phyloP scores from a whole-genome alignment of 192 early-diverging fungal species.

The Allomyces macrogynus region DNA sequence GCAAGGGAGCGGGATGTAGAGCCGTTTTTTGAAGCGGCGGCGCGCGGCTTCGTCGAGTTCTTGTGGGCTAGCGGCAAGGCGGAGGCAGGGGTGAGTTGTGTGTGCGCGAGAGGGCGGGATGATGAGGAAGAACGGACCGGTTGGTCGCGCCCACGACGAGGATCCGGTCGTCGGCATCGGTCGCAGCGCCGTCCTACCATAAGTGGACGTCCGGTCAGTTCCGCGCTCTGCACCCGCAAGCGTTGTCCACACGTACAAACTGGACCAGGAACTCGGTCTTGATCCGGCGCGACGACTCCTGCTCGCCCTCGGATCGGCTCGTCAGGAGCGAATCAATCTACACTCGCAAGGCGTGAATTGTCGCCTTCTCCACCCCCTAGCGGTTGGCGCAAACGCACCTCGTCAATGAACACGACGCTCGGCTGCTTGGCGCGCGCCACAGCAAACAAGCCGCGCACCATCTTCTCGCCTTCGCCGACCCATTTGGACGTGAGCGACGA shows the following conservation, averaged over 20 bases:
- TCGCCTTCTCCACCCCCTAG: too few relatives aligned
- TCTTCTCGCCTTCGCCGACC: conserved; percentile 88
- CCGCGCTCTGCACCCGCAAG: not conserved
- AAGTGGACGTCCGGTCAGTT: not conserved
- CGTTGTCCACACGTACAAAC: conserved; percentile 14
- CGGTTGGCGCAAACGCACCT: conserved; percentile 12
- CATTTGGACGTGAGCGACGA: conserved; percentile 87
- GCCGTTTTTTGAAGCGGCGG: conserved; percentile 43
- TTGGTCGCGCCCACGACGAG: conserved; percentile 57
- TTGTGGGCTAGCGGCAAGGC: conserved; percentile 30
- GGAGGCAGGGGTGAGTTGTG: too few relatives aligned
- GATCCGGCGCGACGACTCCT: conserved; percentile 66
- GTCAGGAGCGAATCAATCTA: conserved; percentile 75
- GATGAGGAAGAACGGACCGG: conserved; percentile 10
- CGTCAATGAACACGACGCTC: conserved; percentile 78
- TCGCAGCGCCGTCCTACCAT: conserved; percentile 51
- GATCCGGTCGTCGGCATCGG: conserved; percentile 50
- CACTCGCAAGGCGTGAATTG: not conserved
- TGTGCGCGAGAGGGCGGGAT: too few relatives aligned
- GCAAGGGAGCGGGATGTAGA: conserved; percentile 78
- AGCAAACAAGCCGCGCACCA: conserved; percentile 77
- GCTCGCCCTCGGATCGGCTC: conserved; percentile 70
- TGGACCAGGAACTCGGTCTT: conserved; percentile 88
- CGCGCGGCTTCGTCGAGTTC: conserved; percentile 87
- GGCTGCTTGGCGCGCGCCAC: conserved; percentile 74